A percentile compares a stretch with the other conserved stretches of the same genome.
These are phyloP conservation scores for Candida dubliniensis DNA, from an alignment of 1,139 yeast genomes.

Conservation along the genomic window DNA sequence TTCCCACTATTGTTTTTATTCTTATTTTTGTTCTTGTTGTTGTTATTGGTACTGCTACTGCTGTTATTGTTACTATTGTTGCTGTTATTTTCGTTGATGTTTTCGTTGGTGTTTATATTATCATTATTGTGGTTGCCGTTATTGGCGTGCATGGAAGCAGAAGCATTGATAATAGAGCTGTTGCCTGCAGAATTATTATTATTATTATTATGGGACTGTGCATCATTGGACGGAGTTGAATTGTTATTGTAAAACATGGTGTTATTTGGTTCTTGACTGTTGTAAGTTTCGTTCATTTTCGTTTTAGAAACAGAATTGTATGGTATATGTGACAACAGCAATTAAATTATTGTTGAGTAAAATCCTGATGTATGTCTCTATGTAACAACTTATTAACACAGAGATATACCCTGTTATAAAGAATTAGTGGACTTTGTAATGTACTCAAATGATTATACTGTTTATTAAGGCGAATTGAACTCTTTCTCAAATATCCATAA, in stretches of 20 bases:
- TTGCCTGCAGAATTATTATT: not conserved
- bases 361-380: too few species aligned
- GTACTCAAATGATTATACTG: too few species aligned
- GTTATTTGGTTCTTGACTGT: conserved; percentile 9
- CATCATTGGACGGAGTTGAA: not conserved
- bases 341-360: too few species aligned
- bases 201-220: not conserved
- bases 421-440: too few species aligned
- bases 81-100: not conserved
- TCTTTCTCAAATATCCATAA: too few species aligned
- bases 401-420: too few species aligned
- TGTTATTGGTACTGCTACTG: not conserved
- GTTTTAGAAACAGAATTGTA: not conserved
- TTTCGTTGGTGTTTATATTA: conserved; percentile 1
- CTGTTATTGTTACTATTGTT: conserved; percentile 1
- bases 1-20: conserved; percentile 2
- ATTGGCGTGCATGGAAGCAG: not conserved
- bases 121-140: conserved; percentile 2
- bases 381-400: too few species aligned
- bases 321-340: too few species aligned
- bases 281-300: conserved; percentile 14
- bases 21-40: not conserved
- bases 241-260: conserved; percentile 12
- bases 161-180: too few species aligned
- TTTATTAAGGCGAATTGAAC: too few species aligned